Percentiles rank a stretch among this genome's conserved stretches.
phyloP scores from a whole-genome alignment of 805 yeast species.

The Metschnikowia dekortorum region DNA sequence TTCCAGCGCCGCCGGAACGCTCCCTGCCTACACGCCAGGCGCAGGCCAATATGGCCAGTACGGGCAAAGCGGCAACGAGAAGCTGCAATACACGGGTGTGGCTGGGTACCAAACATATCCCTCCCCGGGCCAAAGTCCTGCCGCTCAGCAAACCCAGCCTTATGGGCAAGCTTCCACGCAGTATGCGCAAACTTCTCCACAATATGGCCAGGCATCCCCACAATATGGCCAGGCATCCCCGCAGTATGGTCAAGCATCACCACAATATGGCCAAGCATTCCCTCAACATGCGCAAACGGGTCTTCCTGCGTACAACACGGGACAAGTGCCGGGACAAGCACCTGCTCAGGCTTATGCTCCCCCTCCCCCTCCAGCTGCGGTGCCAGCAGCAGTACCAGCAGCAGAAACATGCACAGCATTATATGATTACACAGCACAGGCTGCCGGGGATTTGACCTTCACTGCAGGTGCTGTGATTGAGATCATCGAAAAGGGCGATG shows the following conservation, averaged over 20 bases:
- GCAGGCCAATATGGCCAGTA: slow-evolving; percentile 15
- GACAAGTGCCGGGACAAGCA: slow-evolving; percentile 3
- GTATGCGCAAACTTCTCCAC: slow-evolving; percentile 5
- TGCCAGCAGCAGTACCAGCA: slow-evolving; percentile 24
- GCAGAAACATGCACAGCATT: slow-evolving; percentile 73
- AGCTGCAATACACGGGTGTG: slow-evolving; percentile 6
- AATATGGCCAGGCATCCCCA: slow-evolving; percentile 19
- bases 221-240: slow-evolving; percentile 9
- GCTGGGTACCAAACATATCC: slow-evolving; percentile 12
- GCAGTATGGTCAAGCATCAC: slow-evolving; percentile 23
- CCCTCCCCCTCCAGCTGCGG: background rate
- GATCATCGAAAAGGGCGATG: slow-evolving; percentile 78
- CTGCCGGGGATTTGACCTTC: slow-evolving; percentile 85
- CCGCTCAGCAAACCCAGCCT: too few species aligned
- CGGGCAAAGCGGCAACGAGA: slow-evolving; percentile 14
- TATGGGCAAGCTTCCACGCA: too few species aligned
- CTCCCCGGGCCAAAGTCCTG: slow-evolving; percentile 14
- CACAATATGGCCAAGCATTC: slow-evolving; percentile 1
- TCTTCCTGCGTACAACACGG: slow-evolving; percentile 14
- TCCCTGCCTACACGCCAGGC: slow-evolving; percentile 38
- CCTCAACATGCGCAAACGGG: slow-evolving; percentile 6
- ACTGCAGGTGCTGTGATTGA: slow-evolving; percentile 85
- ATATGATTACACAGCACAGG: slow-evolving; percentile 89
- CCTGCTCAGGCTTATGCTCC: slow-evolving; percentile 1
- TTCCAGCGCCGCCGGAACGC: slow-evolving; percentile 20